These are phyloP conservation scores for Blumeriella jaapii DNA, from an alignment of 2,329 filamentous ascomycete species.

Conservation along the genomic window DNA sequence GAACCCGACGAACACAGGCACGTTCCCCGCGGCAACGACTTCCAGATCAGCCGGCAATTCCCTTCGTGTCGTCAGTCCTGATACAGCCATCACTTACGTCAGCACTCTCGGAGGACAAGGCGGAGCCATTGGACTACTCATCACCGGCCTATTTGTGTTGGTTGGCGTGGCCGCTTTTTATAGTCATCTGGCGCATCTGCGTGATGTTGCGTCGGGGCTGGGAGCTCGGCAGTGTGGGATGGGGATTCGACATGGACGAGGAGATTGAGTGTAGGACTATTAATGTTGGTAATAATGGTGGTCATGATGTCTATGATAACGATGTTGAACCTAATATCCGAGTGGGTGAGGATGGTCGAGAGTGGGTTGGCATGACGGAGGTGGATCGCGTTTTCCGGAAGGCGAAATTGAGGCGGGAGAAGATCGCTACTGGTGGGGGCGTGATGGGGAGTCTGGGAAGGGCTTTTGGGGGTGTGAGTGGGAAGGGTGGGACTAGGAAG, in stretches of 20 bases:
- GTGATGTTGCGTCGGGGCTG: background rate
- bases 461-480: background rate
- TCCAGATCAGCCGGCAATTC: background rate
- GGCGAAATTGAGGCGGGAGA: background rate
- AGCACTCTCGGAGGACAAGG: background rate
- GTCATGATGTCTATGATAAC: background rate
- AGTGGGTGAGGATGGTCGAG: background rate
- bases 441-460: background rate
- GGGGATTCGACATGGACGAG: background rate
- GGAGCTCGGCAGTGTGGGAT: background rate
- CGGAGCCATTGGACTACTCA: background rate
- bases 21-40: background rate
- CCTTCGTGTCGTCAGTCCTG: background rate
- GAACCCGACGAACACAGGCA: background rate
- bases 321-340: background rate
- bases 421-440: background rate
- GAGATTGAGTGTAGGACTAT: background rate
- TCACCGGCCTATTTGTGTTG: background rate
- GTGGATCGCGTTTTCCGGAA: slow-evolving; percentile 1
- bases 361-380: background rate
- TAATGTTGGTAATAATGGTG: too few relatives aligned
- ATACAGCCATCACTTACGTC: background rate
- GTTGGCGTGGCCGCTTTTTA: slow-evolving; percentile 1
- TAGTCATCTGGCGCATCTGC: slow-evolving; percentile 2
- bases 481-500: background rate